Evolutionary conservation across 2,329 filamentous ascomycete species (phyloP).

Genomic region (Pezicula radicicola): DNA sequence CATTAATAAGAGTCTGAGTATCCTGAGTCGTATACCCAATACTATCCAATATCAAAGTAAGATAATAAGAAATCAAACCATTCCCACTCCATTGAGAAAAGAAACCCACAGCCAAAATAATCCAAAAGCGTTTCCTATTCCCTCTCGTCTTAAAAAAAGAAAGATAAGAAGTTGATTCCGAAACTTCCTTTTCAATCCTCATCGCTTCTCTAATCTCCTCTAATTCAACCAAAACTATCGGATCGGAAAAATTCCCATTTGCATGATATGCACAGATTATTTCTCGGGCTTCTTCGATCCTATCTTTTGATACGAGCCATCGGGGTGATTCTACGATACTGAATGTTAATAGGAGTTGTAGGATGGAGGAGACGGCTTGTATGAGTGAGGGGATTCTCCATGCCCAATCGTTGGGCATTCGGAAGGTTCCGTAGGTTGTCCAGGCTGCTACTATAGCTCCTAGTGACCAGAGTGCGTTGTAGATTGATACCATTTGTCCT

Average conservation of each 20-base stretch:
- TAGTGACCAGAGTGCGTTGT: conserved; percentile 32
- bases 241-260: conserved; percentile 45
- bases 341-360: conserved; percentile 11
- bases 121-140: conserved; percentile 16
- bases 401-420: conserved; percentile 12
- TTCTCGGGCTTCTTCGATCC: conserved; percentile 46
- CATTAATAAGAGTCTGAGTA: conserved; percentile 18
- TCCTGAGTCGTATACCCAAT: conserved; percentile 16
- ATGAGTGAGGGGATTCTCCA: conserved; percentile 23
- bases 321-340: conserved; percentile 49
- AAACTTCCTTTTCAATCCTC: conserved; percentile 19
- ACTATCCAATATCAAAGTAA: conserved; percentile 16
- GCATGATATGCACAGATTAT: conserved; percentile 53
- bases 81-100: conserved; percentile 20
- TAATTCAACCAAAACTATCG: conserved; percentile 44
- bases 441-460: conserved; percentile 40
- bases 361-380: conserved; percentile 11
- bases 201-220: conserved; percentile 17
- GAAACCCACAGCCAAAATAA: conserved; percentile 12
- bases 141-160: conserved; percentile 19
- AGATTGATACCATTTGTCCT: conserved; percentile 30
- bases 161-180: conserved; percentile 30
- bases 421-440: conserved; percentile 35
- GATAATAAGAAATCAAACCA: conserved; percentile 20
- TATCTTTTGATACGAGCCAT: conserved; percentile 55